These are phyloP conservation scores for Tylopilus balloui DNA, from an alignment of 768 basidiomycete species.

Conservation along the genomic window DNA sequence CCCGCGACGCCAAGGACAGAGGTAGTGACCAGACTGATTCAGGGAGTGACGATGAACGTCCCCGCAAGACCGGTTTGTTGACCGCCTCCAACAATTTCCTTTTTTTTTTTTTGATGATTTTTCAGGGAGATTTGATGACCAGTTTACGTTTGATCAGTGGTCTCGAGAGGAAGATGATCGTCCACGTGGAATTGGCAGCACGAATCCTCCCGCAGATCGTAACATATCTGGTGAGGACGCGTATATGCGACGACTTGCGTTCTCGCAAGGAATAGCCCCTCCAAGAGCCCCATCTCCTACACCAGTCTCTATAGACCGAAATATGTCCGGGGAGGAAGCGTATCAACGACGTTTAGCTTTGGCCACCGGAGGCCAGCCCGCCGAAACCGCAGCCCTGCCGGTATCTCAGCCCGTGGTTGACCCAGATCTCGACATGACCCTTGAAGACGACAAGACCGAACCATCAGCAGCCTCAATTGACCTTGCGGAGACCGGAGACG, in stretches of 20 bases:
- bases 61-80: conserved; percentile 60
- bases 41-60: conserved; percentile 61
- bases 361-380: conserved; percentile 37
- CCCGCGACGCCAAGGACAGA: conserved; percentile 42
- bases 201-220: conserved; percentile 35
- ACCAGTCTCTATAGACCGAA: conserved; percentile 39
- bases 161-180: conserved; percentile 48
- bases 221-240: conserved; percentile 74
- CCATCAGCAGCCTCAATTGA: neutral
- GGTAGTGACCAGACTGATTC: conserved; percentile 64
- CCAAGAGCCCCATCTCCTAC: conserved; percentile 27
- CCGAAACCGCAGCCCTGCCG: conserved; percentile 18
- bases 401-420: conserved; percentile 20
- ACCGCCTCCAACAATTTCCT: neutral
- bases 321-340: conserved; percentile 72
- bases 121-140: conserved; percentile 34
- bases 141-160: conserved; percentile 49
- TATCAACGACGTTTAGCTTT: conserved; percentile 73
- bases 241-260: conserved; percentile 70
- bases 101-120: conserved; percentile 26
- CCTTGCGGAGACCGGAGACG: conserved; percentile 53
- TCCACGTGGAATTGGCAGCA: conserved; percentile 23
- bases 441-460: conserved; percentile 4
- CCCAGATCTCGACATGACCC: conserved; percentile 17
- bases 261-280: conserved; percentile 43